Conservation (phyloP, 2,329 filamentous ascomycete genomes). For the Neurospora sp. region DNA sequence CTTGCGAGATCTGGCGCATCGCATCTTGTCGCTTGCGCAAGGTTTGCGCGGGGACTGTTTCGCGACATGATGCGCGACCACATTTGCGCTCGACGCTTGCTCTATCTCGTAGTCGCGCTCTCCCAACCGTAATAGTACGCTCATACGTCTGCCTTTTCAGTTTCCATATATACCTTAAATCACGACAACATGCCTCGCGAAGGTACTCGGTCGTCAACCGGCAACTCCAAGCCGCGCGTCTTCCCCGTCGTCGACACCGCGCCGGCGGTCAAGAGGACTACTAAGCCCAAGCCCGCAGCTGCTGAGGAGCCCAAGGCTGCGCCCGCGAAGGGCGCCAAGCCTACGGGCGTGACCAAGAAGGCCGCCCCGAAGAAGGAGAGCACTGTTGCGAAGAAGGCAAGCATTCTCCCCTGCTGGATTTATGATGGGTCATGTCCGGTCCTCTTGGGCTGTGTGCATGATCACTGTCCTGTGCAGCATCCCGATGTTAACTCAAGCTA, state of each 20-base stretch:
- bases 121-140: background rate
- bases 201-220: constrained; percentile 41
- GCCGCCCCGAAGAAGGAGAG: constrained; percentile 27
- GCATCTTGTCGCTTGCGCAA: background rate
- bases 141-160: constrained; percentile 3
- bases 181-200: constrained; percentile 33
- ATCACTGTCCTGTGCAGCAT: background rate
- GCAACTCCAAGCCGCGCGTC: constrained; percentile 43
- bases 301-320: constrained; percentile 16
- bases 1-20: background rate
- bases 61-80: background rate
- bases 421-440: background rate
- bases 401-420: background rate
- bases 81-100: background rate
- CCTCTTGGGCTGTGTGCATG: background rate
- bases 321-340: constrained; percentile 20
- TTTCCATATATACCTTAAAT: constrained; percentile 1
- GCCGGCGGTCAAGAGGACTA: constrained; percentile 33
- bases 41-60: background rate
- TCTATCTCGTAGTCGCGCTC: background rate
- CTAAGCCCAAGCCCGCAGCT: constrained; percentile 18
- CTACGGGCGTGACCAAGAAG: constrained; percentile 28
- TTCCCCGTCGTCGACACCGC: constrained; percentile 38
- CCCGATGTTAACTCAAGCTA: background rate
- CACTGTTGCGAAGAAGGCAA: constrained; percentile 22